Evolutionary conservation across 2,329 filamentous ascomycete genomes (phyloP).

Genomic region (Fusarium cyanostomum): DNA sequence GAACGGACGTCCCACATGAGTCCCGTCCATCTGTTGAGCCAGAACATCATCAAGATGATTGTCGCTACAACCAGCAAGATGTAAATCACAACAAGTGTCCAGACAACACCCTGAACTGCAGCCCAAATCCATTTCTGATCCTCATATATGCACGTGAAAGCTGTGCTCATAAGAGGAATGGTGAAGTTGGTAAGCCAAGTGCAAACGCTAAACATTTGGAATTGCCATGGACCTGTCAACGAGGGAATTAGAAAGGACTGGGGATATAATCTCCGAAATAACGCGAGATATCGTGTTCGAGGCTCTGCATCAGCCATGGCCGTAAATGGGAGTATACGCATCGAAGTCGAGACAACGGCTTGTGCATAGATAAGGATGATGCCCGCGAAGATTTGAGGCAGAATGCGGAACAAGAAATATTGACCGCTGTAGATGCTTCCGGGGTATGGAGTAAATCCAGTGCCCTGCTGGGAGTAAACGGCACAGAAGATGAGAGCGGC

Average conservation of each 20-base stretch:
- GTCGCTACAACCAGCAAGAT: slow-evolving; percentile 69
- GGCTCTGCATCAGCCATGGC: slow-evolving; percentile 75
- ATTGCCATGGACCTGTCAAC: slow-evolving; percentile 68
- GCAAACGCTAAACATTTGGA: slow-evolving; percentile 72
- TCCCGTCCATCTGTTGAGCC: slow-evolving; percentile 73
- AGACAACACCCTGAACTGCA: slow-evolving; percentile 78
- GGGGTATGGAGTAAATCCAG: slow-evolving; percentile 74
- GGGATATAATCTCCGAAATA: slow-evolving; percentile 76
- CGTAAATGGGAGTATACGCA: slow-evolving; percentile 80
- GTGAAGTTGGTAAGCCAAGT: slow-evolving; percentile 84
- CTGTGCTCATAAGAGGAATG: slow-evolving; percentile 80
- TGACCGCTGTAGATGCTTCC: slow-evolving; percentile 72
- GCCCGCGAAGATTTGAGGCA: slow-evolving; percentile 81
- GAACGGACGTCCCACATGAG: slow-evolving; percentile 87
- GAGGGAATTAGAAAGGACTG: slow-evolving; percentile 72
- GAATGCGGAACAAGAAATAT: slow-evolving; percentile 87
- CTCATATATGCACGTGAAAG: slow-evolving; percentile 73
- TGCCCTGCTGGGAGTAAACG: slow-evolving; percentile 69
- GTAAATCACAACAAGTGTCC: slow-evolving; percentile 81
- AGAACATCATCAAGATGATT: slow-evolving; percentile 66
- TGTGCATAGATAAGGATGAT: slow-evolving; percentile 80
- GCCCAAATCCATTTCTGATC: slow-evolving; percentile 79
- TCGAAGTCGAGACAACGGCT: slow-evolving; percentile 76
- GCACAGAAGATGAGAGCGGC: slow-evolving; percentile 77
- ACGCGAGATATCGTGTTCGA: slow-evolving; percentile 67